A percentile compares a stretch with the other conserved stretches of the same genome.
Conservation (phyloP, 176 grass and related monocot genomes). For the Panicum miliaceum region DNA sequence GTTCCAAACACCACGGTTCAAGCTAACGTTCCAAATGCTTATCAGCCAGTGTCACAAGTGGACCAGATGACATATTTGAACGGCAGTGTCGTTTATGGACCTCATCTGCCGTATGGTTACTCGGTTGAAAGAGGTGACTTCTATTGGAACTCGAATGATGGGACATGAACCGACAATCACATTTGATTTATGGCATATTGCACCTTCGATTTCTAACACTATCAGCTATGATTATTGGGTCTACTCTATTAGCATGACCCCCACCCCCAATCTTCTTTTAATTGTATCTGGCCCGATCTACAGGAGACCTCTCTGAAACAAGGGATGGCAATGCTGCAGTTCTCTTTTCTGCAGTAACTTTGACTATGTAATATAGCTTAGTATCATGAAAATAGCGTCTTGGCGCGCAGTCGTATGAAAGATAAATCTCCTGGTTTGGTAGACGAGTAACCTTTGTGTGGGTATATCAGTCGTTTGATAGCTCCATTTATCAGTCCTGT, state of each 20-base stretch:
- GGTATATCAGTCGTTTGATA: conserved; percentile 19
- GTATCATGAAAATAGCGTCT: conserved; percentile 35
- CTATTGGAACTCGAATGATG: conserved; percentile 62
- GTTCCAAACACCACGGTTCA: conserved; percentile 56
- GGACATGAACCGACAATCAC: conserved; percentile 25
- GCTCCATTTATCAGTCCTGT: conserved; percentile 8
- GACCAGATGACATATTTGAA: conserved; percentile 74
- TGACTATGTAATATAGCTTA: conserved; percentile 27
- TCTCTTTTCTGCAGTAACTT: not conserved
- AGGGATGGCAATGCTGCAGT: conserved; percentile 8
- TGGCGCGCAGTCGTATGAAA: conserved; percentile 9
- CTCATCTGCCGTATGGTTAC: conserved; percentile 72
- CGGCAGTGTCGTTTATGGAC: conserved; percentile 74
- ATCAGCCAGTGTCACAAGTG: conserved; percentile 52
- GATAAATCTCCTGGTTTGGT: conserved; percentile 24
- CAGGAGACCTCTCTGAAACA: conserved; percentile 22
- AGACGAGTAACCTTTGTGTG: not conserved
- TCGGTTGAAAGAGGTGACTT: conserved; percentile 53
- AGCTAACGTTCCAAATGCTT: conserved; percentile 47
- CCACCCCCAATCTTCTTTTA: conserved; percentile 47
- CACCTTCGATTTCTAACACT: conserved; percentile 45
- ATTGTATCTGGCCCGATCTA: conserved; percentile 33
- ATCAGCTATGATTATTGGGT: conserved; percentile 48
- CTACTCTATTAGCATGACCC: conserved; percentile 47
- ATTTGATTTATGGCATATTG: conserved; percentile 36